Evolutionary conservation across 768 basidiomycete genomes (phyloP), one percentile per base, ranked within the genome.

Genomic region (Mycena metata): DNA sequence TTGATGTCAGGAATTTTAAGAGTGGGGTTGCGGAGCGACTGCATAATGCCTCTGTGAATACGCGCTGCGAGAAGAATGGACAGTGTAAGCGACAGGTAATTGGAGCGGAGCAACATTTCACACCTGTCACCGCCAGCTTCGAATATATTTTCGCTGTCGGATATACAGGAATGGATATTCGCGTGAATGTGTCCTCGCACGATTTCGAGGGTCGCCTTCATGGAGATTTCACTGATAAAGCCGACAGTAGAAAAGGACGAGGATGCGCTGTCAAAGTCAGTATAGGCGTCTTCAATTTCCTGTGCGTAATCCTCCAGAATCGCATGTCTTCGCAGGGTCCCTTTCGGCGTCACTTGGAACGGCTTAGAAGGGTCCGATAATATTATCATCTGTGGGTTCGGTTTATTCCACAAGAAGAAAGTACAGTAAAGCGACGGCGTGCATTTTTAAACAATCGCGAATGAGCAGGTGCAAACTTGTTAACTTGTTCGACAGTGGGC

Each of bases 401-500:
- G 16, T 24, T 46, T 33, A 33, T 8, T n/a, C n/a, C n/a, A n/a
- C n/a, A n/a, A n/a, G n/a, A n/a, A n/a, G n/a, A n/a, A n/a, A n/a
- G 15, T 12, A 15, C 8, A 5, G 16, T 8, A 26, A 43, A 21
- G 30, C 24, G 23, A 49, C 60, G 45, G 41, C 59, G 10, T 63
- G 81, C 83, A 74, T 84, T 83, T 67, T 84, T 85, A 74, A 85
- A 85, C 6, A 86, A 64, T 21, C 83, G 83, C 16, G 61, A 63
- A 69, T 86, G 84, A 46, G 78, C 74, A 5, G 85, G 85, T 3
- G 84, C 83, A 58, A 74, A 81, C 16, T 69, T 67, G 58, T 86
- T 86, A 55, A 81, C 74, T 52, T 77, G 67, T 65, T 85, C 79
- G 4, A 86, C 78, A 1, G 78, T 80, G 1, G 81, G 77, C 82